phyloP scores from a whole-genome alignment of 2,329 filamentous ascomycete genomes.

The Trichoderma semiorbis region DNA sequence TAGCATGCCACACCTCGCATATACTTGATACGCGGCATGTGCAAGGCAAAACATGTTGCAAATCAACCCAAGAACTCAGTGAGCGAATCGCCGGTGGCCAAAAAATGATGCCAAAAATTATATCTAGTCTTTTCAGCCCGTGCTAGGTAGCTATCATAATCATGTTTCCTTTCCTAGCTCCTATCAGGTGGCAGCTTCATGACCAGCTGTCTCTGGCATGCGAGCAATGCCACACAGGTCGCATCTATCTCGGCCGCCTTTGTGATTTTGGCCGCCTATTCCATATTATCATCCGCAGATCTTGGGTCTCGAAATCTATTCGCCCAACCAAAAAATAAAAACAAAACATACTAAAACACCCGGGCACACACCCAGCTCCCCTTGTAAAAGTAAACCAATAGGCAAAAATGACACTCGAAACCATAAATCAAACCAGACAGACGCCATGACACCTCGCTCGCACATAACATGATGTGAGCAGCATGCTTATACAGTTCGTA shows the following conservation, averaged over 20 bases:
- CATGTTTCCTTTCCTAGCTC: background rate
- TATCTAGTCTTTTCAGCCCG: background rate
- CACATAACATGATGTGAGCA: background rate
- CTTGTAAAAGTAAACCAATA: background rate
- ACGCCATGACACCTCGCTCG: constrained; percentile 8
- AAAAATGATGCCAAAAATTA: background rate
- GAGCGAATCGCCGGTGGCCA: background rate
- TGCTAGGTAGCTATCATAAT: background rate
- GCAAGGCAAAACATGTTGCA: background rate
- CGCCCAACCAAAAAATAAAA: background rate
- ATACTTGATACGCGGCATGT: background rate
- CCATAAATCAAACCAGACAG: background rate
- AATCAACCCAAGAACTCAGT: background rate
- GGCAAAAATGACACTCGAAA: background rate
- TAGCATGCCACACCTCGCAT: background rate
- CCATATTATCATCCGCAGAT: background rate
- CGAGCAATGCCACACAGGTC: background rate
- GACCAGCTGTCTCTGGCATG: background rate
- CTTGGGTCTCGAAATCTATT: background rate
- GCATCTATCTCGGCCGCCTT: background rate
- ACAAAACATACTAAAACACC: background rate
- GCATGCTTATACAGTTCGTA: background rate
- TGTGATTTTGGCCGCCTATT: background rate
- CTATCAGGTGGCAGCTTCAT: background rate
- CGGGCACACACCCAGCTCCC: background rate